Evolutionary conservation across 257 asterid genomes (phyloP).

Genomic region (Capsicum chinense): DNA sequence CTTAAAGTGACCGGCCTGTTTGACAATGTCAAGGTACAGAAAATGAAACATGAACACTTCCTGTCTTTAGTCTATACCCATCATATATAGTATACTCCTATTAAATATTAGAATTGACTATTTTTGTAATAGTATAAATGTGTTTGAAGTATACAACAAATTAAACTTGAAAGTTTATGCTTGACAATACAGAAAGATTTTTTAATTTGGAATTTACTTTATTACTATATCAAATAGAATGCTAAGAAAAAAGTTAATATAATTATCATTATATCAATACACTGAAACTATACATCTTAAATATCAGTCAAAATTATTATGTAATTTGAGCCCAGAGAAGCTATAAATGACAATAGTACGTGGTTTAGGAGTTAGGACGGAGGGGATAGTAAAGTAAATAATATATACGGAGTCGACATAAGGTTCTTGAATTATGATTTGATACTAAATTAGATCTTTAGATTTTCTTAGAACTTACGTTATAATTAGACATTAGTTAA

Average conservation of each 20-base stretch:
- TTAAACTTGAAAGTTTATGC: not conserved
- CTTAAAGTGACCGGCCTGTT: slow-evolving; percentile 15
- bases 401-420: not conserved
- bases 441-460: not conserved
- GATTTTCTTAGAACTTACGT: not conserved
- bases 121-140: not conserved
- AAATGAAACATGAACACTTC: not conserved
- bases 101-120: not conserved
- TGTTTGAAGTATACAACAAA: not conserved
- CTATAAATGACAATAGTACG: too few relatives aligned
- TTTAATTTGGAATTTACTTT: not conserved
- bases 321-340: too few relatives aligned
- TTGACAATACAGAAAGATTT: not conserved
- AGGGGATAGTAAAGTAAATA: not conserved
- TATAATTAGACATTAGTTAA: not conserved
- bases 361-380: too few relatives aligned
- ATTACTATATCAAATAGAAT: not conserved
- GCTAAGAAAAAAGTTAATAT: not conserved
- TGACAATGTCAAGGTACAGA: slow-evolving; percentile 20
- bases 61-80: not conserved
- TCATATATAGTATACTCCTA: not conserved
- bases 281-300: too few relatives aligned
- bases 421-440: not conserved
- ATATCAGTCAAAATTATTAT: too few relatives aligned
- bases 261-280: too few relatives aligned